phyloP scores from a whole-genome alignment of 768 basidiomycete genomes.

The Amanita inopinata region DNA sequence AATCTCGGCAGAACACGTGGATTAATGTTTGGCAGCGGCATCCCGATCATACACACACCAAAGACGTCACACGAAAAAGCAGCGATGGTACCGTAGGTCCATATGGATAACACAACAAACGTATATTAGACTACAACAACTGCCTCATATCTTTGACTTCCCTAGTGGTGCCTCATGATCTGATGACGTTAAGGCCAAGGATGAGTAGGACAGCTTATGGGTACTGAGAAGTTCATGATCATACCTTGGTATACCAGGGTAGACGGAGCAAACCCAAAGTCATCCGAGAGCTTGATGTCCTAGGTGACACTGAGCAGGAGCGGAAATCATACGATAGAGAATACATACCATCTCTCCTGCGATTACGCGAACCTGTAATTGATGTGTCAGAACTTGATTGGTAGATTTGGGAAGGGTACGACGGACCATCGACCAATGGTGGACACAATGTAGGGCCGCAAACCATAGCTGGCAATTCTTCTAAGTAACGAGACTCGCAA shows the following conservation, averaged over 20 bases:
- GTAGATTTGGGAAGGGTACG: not conserved
- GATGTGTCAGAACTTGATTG: not conserved
- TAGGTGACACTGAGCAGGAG: conserved; percentile 18
- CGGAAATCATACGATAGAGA: conserved; percentile 3
- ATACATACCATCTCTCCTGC: conserved; percentile 67
- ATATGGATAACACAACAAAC: not conserved
- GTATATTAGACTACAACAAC: not conserved
- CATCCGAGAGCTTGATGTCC: conserved; percentile 59
- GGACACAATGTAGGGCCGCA: conserved; percentile 74
- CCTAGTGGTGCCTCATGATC: conserved; percentile 50
- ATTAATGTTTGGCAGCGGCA: not conserved
- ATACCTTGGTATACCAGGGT: conserved; percentile 66
- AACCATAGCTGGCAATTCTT: conserved; percentile 64
- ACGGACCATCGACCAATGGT: conserved; percentile 85
- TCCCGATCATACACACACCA: not conserved
- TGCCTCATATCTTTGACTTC: conserved; percentile 48
- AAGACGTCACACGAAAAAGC: not conserved
- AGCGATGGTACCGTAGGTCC: not conserved
- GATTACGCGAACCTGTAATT: conserved; percentile 62
- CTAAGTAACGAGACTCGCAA: conserved; percentile 9
- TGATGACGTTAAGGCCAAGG: conserved; percentile 16
- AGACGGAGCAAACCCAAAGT: conserved; percentile 83
- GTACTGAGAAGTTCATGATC: conserved; percentile 4
- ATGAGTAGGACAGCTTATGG: too few species aligned
- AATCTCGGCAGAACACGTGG: conserved; percentile 4